A percentile compares a stretch with the other conserved stretches of the same genome.
These are phyloP conservation scores for Skeletonema grethae DNA, from an alignment of 108 stramenopile species.

Conservation along the genomic window DNA sequence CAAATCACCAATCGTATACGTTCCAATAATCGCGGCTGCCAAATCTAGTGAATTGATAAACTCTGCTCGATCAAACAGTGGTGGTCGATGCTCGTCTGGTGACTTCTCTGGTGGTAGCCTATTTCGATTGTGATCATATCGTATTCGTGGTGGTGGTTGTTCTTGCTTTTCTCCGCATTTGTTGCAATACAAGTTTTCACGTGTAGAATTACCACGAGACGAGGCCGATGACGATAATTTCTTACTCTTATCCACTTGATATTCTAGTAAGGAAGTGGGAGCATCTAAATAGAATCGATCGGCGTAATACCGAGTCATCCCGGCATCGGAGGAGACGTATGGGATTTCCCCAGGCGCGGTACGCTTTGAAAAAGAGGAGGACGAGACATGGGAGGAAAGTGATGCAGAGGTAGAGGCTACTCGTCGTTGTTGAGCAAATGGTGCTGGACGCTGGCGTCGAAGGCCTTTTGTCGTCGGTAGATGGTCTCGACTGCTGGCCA, in stretches of 20 bases:
- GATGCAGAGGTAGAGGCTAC: not conserved
- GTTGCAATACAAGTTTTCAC: conserved; percentile 29
- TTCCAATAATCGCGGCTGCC: conserved; percentile 69
- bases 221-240: not conserved
- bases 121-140: conserved; percentile 2
- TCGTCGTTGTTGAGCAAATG: not conserved
- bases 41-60: conserved; percentile 67
- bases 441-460: not conserved
- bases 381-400: not conserved
- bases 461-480: not conserved
- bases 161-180: conserved; percentile 36
- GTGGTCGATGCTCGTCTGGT: conserved; percentile 19
- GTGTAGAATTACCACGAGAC: not conserved
- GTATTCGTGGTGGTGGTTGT: not conserved
- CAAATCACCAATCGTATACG: conserved; percentile 56
- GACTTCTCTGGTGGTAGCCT: not conserved
- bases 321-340: conserved; percentile 33
- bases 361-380: not conserved
- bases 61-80: conserved; percentile 62
- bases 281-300: conserved; percentile 53
- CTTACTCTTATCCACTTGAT: conserved; percentile 18
- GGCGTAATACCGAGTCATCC: conserved; percentile 43
- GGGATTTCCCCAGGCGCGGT: conserved; percentile 39
- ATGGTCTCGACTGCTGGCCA: not conserved
- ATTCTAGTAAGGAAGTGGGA: conserved; percentile 39